A percentile compares a stretch with the other conserved stretches of the same genome.
These are phyloP conservation scores for Candida incommunis DNA, from an alignment of 805 yeast genomes.

Conservation along the genomic window DNA sequence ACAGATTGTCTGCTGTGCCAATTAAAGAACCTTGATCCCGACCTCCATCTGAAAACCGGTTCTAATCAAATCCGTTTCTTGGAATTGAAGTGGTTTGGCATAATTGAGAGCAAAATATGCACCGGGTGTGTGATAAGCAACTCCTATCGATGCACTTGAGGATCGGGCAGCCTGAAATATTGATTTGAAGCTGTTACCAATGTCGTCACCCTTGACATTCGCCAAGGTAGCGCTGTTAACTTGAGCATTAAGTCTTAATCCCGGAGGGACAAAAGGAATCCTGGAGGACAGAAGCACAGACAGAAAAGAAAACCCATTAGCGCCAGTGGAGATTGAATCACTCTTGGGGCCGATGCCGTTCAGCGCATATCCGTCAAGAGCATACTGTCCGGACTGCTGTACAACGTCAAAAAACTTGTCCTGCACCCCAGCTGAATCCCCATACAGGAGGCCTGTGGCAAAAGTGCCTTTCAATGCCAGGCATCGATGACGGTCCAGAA, in stretches of 20 bases:
- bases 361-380: constrained; percentile 48
- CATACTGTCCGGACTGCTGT: constrained; percentile 18
- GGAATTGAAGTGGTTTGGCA: constrained; percentile 39
- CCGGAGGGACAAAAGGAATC: constrained; percentile 39
- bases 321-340: constrained; percentile 46
- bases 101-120: constrained; percentile 54
- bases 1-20: too few species aligned
- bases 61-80: constrained; percentile 31
- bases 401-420: not conserved
- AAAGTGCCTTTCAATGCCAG: constrained; percentile 10
- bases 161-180: constrained; percentile 24
- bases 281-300: constrained; percentile 44
- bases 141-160: constrained; percentile 39
- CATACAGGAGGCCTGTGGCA: constrained; percentile 10
- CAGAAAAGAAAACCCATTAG: constrained; percentile 41
- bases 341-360: constrained; percentile 55
- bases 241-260: constrained; percentile 48
- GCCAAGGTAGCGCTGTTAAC: constrained; percentile 48
- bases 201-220: constrained; percentile 13
- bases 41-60: constrained; percentile 50
- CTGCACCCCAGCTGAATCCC: not conserved
- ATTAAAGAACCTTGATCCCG: constrained; percentile 26
- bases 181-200: constrained; percentile 13
- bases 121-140: constrained; percentile 40
- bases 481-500: constrained; percentile 10